Base-by-base conservation (phyloP, 2,329 filamentous ascomycete species). In the Fusarium bulbicola region DNA sequence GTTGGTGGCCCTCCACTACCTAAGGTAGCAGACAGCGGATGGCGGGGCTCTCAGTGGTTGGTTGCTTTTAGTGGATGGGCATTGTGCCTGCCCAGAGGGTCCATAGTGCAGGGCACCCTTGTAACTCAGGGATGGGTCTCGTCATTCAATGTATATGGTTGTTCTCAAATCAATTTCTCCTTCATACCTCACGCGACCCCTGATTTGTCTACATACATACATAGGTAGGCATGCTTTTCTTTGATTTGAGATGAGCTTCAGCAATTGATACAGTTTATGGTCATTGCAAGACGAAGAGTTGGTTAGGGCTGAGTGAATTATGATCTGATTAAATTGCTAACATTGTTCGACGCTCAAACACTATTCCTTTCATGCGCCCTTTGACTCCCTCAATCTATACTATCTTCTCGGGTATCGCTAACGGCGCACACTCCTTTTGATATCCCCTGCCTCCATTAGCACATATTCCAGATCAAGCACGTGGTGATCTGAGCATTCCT, bases 331-430 rank as follows among this genome's bases (percentile, higher is more conserved):
- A 56, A 54, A 65, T 32, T 58, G 54, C 39, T 50, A 69, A 30
- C 20, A 28, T 64, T 63, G 42, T 59, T 47, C 32, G 47, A 70
- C 56, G 59, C 65, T 66, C 39, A 49, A 72, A 50, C 53, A 53
- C 50, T 68, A 68, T 66, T 52, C 56, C 69, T 50, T 70, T 73
- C 24, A 54, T 54, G 37, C 49, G 28, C 50, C 65, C 50, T 42
- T 70, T 28, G 24, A n/a, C 60, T 49, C 54, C 40, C 46, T 59
- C 58, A 56, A 65, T 54, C 59, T 59, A 42, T 63, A 54, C 56
- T 68, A 40, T 70, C 34, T 61, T 73, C 66, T 73, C 66, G 66
- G 73, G 75, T 77, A 77, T 76, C 66, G 58, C 65, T 77, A 67
- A 61, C 58, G 56, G 52, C 49, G 68, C 60, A 74, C 43, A 53